These are phyloP conservation scores for Yamadazyma epiphylla DNA, from an alignment of 1,139 yeast genomes.

Conservation along the genomic window DNA sequence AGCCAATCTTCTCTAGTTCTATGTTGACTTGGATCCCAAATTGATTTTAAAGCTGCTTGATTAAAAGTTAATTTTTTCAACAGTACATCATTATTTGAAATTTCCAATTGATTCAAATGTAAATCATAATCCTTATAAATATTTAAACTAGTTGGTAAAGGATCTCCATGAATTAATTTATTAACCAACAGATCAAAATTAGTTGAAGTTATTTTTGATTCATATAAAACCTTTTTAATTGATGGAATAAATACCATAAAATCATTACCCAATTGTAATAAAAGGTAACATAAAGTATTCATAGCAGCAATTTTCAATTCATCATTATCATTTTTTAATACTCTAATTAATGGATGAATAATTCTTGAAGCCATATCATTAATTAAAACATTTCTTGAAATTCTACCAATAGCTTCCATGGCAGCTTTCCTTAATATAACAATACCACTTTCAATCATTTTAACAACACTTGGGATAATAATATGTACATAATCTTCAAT, in stretches of 20 bases:
- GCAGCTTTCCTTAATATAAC: constrained; percentile 66
- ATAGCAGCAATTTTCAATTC: constrained; percentile 64
- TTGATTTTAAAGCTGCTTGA: constrained; percentile 68
- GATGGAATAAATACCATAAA: constrained; percentile 86
- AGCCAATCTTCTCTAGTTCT: constrained; percentile 96
- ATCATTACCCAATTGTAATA: constrained; percentile 79
- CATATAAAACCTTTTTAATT: constrained; percentile 65
- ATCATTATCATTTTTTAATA: constrained; percentile 55
- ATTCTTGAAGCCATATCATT: constrained; percentile 90
- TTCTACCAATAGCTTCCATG: constrained; percentile 77
- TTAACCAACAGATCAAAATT: constrained; percentile 78
- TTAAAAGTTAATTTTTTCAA: constrained; percentile 77
- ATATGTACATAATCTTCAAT: constrained; percentile 87
- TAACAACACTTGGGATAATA: constrained; percentile 78
- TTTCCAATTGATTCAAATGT: constrained; percentile 47
- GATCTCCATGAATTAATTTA: constrained; percentile 81
- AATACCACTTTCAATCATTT: constrained; percentile 70
- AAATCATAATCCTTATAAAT: constrained; percentile 65
- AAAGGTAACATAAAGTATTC: constrained; percentile 75
- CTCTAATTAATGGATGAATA: constrained; percentile 79
- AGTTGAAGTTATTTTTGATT: constrained; percentile 64
- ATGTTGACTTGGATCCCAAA: constrained; percentile 91
- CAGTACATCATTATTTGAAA: constrained; percentile 65
- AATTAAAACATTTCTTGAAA: constrained; percentile 69
- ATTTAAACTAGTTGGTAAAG: constrained; percentile 73